A percentile compares a stretch with the other conserved stretches of the same genome.
Evolutionary conservation across 2,329 filamentous ascomycete species (phyloP).

Genomic region (Nigrospora sphaerica): DNA sequence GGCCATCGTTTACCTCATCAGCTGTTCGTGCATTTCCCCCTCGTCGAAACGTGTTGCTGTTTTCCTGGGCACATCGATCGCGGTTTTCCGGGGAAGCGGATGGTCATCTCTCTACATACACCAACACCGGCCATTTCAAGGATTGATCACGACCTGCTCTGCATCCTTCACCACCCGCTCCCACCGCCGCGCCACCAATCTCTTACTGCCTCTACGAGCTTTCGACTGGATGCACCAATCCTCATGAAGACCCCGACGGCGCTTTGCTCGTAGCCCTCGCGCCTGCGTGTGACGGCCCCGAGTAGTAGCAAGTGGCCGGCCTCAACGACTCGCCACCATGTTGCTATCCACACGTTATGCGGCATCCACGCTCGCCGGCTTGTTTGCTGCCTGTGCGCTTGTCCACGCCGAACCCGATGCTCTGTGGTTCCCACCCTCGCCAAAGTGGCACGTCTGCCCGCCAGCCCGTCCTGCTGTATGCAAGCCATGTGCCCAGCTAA

Average conservation of each 20-base stretch:
- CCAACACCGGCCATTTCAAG: too few relatives aligned
- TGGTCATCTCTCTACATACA: too few relatives aligned
- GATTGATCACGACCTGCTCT: too few relatives aligned
- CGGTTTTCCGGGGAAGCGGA: too few relatives aligned
- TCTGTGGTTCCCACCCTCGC: slow-evolving; percentile 23
- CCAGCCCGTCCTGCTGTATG: slow-evolving; percentile 1
- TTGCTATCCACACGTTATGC: slow-evolving; percentile 16
- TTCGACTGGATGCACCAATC: slow-evolving; percentile 7
- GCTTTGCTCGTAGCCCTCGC: slow-evolving; percentile 17
- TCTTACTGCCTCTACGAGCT: too few relatives aligned
- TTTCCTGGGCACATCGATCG: too few relatives aligned
- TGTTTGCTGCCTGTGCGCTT: slow-evolving; percentile 14
- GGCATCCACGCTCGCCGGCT: slow-evolving; percentile 15
- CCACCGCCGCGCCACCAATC: too few relatives aligned
- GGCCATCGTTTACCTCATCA: too few relatives aligned
- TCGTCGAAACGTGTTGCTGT: too few relatives aligned
- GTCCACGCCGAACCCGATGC: slow-evolving; percentile 15
- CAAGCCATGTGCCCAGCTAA: slow-evolving; percentile 10
- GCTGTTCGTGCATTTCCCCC: too few relatives aligned
- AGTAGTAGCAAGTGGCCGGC: not conserved
- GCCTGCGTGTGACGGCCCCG: slow-evolving; percentile 19
- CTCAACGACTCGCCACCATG: slow-evolving; percentile 3
- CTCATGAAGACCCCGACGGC: slow-evolving; percentile 19
- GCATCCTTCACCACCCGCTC: too few relatives aligned
- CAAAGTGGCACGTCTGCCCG: slow-evolving; percentile 18